phyloP scores from a whole-genome alignment of 148 eudicot genomes.

The Talinum fruticosum region DNA sequence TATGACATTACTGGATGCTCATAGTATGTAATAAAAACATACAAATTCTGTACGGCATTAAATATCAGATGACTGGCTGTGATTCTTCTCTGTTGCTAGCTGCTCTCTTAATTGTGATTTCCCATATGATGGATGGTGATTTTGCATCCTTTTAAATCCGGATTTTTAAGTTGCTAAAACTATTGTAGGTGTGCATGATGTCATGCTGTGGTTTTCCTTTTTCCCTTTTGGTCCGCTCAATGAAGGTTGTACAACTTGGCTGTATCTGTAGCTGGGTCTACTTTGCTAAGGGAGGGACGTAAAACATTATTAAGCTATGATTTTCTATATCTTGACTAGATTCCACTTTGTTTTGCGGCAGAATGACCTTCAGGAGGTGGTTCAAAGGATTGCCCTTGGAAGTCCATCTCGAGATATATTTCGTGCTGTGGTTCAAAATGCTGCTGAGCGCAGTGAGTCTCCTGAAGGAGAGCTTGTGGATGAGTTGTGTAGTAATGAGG shows the following conservation, averaged over 20 bases:
- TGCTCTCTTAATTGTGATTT: not conserved
- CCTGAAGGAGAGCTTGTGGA: constrained; percentile 7
- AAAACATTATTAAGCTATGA: too few species aligned
- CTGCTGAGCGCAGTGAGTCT: constrained; percentile 17
- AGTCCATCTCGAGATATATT: constrained; percentile 33
- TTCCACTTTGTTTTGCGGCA: constrained; percentile 6
- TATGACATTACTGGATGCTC: too few species aligned
- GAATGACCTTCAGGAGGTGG: constrained; percentile 22
- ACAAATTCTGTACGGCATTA: too few species aligned
- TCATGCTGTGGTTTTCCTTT: not conserved
- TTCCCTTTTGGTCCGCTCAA: not conserved
- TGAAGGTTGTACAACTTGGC: not conserved
- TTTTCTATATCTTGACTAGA: too few species aligned
- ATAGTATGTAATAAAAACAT: not conserved
- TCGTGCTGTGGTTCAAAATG: constrained; percentile 26
- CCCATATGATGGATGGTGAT: not conserved
- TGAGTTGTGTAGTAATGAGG: constrained; percentile 25
- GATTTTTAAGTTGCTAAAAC: not conserved
- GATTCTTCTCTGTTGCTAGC: not conserved
- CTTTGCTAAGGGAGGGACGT: not conserved
- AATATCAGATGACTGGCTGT: not conserved
- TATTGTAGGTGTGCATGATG: not conserved
- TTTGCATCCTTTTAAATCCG: not conserved
- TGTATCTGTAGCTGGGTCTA: not conserved
- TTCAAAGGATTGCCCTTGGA: constrained; percentile 11